Conservation (phyloP, 1,284 basidiomycete species). For the Tetrapyrgos nigripes region DNA sequence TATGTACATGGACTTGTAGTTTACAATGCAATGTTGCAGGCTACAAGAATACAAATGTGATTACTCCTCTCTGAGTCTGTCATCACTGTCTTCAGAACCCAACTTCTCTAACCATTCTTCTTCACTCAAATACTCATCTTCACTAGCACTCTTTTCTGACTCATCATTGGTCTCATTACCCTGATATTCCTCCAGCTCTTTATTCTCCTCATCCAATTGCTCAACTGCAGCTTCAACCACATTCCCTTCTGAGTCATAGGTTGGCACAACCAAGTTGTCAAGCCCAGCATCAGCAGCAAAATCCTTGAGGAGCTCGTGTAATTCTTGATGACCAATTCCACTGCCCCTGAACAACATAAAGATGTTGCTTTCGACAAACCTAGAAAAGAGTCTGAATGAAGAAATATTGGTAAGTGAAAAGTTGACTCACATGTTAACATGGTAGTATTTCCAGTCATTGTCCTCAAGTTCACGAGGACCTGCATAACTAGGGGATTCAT, state of each 20-base stretch:
- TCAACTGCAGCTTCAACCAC: neutral
- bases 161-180: neutral
- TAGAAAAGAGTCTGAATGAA: neutral
- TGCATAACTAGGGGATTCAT: neutral
- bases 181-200: neutral
- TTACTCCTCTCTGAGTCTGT: too few species aligned
- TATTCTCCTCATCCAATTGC: neutral
- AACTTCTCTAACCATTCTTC: too few species aligned
- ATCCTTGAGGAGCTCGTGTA: neutral
- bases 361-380: constrained; percentile 19
- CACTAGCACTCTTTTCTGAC: too few species aligned
- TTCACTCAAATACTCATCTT: too few species aligned
- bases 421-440: constrained; percentile 25
- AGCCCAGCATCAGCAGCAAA: constrained; percentile 5
- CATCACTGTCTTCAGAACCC: too few species aligned
- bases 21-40: too few species aligned
- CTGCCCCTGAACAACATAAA: constrained; percentile 14
- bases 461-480: constrained; percentile 6
- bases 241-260: constrained; percentile 4
- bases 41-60: too few species aligned
- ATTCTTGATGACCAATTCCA: constrained; percentile 16
- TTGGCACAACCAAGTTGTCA: neutral
- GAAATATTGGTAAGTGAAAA: neutral
- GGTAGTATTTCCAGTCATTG: constrained; percentile 29
- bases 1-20: too few species aligned